Conservation (phyloP, 768 basidiomycete species). For the Tulasnella sp. region DNA sequence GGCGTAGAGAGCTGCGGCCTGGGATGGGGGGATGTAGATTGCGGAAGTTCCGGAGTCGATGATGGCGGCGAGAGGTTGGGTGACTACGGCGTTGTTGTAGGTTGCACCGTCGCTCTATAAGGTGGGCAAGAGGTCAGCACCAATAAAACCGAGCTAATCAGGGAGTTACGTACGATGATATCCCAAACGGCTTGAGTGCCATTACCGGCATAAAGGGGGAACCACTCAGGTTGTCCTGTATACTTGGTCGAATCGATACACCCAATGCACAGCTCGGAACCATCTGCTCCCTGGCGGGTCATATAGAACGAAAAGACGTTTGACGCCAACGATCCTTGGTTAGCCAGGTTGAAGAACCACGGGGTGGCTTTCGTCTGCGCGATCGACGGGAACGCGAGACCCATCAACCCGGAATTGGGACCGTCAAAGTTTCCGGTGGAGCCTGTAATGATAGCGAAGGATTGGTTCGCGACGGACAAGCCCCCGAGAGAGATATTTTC, state of each 20-base stretch:
- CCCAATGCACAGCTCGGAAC: slow-evolving; percentile 24
- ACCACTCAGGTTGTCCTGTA: not conserved
- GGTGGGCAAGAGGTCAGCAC: too few species aligned
- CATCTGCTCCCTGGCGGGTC: slow-evolving; percentile 9
- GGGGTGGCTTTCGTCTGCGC: slow-evolving; percentile 9
- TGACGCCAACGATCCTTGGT: not conserved
- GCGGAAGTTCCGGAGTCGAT: slow-evolving; percentile 41
- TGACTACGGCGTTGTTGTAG: not conserved
- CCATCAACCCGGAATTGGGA: not conserved
- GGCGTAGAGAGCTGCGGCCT: not conserved
- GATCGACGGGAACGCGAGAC: not conserved
- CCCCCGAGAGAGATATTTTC: not conserved
- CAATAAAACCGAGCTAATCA: too few species aligned
- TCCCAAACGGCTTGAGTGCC: not conserved
- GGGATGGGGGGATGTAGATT: not conserved
- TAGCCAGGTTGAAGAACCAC: slow-evolving; percentile 7
- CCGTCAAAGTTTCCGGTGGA: not conserved
- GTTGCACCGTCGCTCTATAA: slow-evolving; percentile 1
- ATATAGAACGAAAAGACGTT: slow-evolving; percentile 24
- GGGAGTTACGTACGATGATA: not conserved
- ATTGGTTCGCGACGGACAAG: not conserved
- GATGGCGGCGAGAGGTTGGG: slow-evolving; percentile 39
- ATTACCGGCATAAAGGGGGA: not conserved
- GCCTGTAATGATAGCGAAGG: slow-evolving; percentile 1
- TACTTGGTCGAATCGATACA: slow-evolving; percentile 26